A percentile compares a stretch with the other conserved stretches of the same genome.
Evolutionary conservation across 768 basidiomycete genomes (phyloP).

Genomic region (Russula emetica): DNA sequence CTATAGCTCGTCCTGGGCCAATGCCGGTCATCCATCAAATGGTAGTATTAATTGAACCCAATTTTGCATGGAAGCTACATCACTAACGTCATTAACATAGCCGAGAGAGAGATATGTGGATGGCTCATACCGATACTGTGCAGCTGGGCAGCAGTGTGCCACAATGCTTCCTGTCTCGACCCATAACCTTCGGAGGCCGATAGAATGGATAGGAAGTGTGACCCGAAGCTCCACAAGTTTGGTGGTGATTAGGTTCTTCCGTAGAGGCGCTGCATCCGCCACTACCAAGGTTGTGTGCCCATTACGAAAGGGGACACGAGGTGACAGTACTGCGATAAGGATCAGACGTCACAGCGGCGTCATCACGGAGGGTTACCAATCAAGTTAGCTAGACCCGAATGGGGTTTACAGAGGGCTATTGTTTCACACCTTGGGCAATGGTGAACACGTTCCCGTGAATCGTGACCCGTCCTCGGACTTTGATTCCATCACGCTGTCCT

Average conservation of each 20-base stretch:
- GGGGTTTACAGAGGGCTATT: neutral
- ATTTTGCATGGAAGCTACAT: neutral
- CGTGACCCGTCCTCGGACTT: neutral
- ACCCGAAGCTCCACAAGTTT: neutral
- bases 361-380: neutral
- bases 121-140: neutral
- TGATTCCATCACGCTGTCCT: neutral
- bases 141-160: neutral
- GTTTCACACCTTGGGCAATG: no score
- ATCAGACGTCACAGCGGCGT: conserved; percentile 8
- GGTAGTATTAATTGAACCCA: conserved; percentile 14
- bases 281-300: neutral
- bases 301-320: conserved; percentile 20
- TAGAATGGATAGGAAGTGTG: neutral
- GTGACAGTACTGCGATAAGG: conserved; percentile 5
- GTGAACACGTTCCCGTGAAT: neutral
- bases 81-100: conserved; percentile 10
- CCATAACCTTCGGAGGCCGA: neutral
- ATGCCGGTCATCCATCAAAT: conserved; percentile 7
- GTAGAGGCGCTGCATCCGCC: neutral
- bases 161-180: conserved; percentile 4
- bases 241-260: conserved; percentile 15
- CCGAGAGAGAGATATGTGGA: neutral
- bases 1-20: neutral
- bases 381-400: neutral